These are phyloP conservation scores for Ascoidea tarda DNA, from an alignment of 805 yeast species.

Conservation along the genomic window DNA sequence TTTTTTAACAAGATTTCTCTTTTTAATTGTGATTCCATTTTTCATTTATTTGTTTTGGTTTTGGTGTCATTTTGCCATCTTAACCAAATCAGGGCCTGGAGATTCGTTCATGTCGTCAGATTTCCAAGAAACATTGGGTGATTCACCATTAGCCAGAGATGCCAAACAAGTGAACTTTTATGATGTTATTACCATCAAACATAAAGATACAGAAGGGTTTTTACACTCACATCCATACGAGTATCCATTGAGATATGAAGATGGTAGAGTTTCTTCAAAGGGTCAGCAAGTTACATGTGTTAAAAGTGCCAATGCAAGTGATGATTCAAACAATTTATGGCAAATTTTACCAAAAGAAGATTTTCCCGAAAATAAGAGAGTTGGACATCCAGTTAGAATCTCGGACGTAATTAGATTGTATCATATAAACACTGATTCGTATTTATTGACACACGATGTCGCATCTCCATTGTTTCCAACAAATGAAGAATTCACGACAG, in stretches of 20 bases:
- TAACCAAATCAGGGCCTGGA: conserved; percentile 88
- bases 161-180: conserved; percentile 62
- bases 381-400: conserved; percentile 40
- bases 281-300: conserved; percentile 87
- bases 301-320: conserved; percentile 12
- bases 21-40: conserved; percentile 70
- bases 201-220: conserved; percentile 63
- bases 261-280: conserved; percentile 88
- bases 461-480: conserved; percentile 88
- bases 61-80: conserved; percentile 74
- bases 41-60: conserved; percentile 79
- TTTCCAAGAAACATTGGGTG: conserved; percentile 86
- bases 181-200: conserved; percentile 66
- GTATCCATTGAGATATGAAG: conserved; percentile 90
- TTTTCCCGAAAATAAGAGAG: conserved; percentile 19
- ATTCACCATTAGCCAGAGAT: conserved; percentile 59
- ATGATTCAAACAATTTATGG: conserved; percentile 68
- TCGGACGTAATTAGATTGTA: conserved; percentile 67
- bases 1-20: conserved; percentile 55
- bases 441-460: conserved; percentile 81
- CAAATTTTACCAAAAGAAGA: conserved; percentile 55
- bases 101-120: conserved; percentile 90
- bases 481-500: conserved; percentile 86
- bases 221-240: conserved; percentile 66
- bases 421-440: conserved; percentile 73